phyloP scores from a whole-genome alignment of 192 early-diverging fungal species.

The Linnemannia elongata region DNA sequence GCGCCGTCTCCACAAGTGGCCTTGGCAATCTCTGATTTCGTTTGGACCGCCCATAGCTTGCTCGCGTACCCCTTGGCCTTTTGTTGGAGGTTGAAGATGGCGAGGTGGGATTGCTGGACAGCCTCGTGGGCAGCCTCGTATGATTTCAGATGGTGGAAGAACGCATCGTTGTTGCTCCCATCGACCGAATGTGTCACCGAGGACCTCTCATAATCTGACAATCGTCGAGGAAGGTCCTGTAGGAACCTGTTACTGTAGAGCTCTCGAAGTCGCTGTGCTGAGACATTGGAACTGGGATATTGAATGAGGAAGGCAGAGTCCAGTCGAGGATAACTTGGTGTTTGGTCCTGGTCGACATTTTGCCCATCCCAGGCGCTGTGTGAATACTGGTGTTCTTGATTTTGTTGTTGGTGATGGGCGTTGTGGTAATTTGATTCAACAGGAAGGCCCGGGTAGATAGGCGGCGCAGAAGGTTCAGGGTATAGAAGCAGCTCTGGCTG shows the following conservation, averaged over 20 bases:
- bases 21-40: conserved; percentile 43
- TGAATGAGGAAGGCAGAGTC: background rate
- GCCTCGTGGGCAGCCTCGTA: conserved; percentile 42
- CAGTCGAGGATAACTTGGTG: background rate
- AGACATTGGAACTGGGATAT: background rate
- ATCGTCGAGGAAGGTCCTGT: conserved; percentile 10
- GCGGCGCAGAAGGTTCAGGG: conserved; percentile 16
- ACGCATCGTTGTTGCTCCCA: background rate
- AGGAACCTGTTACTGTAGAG: conserved; percentile 24
- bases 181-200: background rate
- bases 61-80: conserved; percentile 55
- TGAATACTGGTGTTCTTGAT: background rate
- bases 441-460: conserved; percentile 12
- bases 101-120: conserved; percentile 35
- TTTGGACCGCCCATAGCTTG: conserved; percentile 50
- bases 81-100: conserved; percentile 42
- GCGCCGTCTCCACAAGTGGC: conserved; percentile 46
- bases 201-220: conserved; percentile 1
- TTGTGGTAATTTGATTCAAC: background rate
- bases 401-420: conserved; percentile 9
- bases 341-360: background rate
- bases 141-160: conserved; percentile 23
- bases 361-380: background rate
- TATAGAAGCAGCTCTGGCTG: conserved; percentile 13
- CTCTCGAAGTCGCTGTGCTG: conserved; percentile 14